Evolutionary conservation across 495 filamentous ascomycete genomes (phyloP), one percentile per base, ranked within the genome.

Genomic region (Daldinia grandis): DNA sequence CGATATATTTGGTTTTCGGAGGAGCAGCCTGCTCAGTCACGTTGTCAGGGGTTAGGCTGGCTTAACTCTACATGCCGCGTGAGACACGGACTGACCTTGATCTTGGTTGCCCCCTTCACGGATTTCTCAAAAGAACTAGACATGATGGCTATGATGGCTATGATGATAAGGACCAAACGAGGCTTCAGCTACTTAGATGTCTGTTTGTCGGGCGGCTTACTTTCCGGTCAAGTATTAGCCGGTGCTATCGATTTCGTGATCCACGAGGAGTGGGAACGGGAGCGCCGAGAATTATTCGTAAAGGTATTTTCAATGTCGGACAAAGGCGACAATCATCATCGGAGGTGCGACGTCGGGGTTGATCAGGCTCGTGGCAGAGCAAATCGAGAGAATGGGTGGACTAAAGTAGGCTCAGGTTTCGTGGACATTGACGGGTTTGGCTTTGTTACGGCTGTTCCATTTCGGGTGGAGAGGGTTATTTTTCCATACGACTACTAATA

Each of bases 1-100:
- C 96, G 82, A 99, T 94, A 83, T 99, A 99, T 84, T 99, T 99
- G 54, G 96, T 95, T 84, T 99, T 99, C 24, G 95, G 95, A 65
- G 95, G 91, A 58, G 96, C 95, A 80, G 94, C 91, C 92, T 97
- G 76, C 77, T 64, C 56, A 62, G 7, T 2, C 42, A 58, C 14
- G n/a, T 31, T 27, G 70, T 77, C 47, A 77, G 73, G 38, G 30
- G 19, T 50, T 21, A 62, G 15, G 19, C 1, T 2, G 15, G 24
- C 24, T 17, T 10, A 17, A 14, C 30, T 27, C 15, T 59, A 28
- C 37, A 14, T 25, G 15, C 21, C 24, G 37, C 25, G 12, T 8
- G 35, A 27, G 19, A 21, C 27, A 47, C 10, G 12, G 21, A 80
- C 87, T 76, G 55, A 93, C 93, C 88, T 98, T 98, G 76, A 97